Conservation (phyloP, 805 yeast genomes). For the Ogataea zsoltii region DNA sequence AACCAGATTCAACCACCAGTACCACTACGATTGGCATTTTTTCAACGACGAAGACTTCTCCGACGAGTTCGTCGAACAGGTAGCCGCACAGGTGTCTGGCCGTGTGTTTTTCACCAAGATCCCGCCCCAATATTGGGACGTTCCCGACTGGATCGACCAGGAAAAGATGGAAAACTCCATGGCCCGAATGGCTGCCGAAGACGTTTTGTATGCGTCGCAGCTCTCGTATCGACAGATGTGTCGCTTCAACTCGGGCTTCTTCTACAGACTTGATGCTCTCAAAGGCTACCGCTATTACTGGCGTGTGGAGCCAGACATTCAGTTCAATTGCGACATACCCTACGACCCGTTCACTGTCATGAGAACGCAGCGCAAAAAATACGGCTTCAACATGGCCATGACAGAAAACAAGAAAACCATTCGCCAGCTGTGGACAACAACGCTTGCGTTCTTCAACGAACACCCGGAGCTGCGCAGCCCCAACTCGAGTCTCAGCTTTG, state of each 20-base stretch:
- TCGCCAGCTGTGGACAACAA: constrained; percentile 49
- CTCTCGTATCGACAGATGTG: constrained; percentile 74
- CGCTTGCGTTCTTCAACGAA: constrained; percentile 42
- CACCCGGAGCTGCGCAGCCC: constrained; percentile 40
- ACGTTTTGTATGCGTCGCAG: constrained; percentile 57
- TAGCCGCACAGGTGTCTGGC: constrained; percentile 41
- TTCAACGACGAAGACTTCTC: constrained; percentile 48
- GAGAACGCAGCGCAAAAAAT: constrained; percentile 46
- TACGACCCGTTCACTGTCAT: constrained; percentile 49
- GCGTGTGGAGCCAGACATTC: constrained; percentile 57
- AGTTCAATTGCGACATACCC: constrained; percentile 50
- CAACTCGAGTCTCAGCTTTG: constrained; percentile 45
- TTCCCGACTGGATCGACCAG: constrained; percentile 45
- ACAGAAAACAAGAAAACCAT: constrained; percentile 49
- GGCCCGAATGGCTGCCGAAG: constrained; percentile 27
- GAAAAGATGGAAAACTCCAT: constrained; percentile 32
- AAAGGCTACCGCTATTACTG: constrained; percentile 53
- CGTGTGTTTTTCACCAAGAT: constrained; percentile 42
- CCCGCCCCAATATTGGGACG: constrained; percentile 48
- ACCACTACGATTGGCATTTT: constrained; percentile 46
- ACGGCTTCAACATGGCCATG: constrained; percentile 52
- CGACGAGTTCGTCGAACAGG: constrained; percentile 32
- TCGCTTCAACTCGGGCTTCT: constrained; percentile 50
- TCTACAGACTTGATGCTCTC: constrained; percentile 48
- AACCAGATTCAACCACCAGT: constrained; percentile 39